A percentile compares a stretch with the other conserved stretches of the same genome.
Evolutionary conservation across 1,284 basidiomycete species (phyloP).

Genomic region (Phellopilus nigrolimitatus): DNA sequence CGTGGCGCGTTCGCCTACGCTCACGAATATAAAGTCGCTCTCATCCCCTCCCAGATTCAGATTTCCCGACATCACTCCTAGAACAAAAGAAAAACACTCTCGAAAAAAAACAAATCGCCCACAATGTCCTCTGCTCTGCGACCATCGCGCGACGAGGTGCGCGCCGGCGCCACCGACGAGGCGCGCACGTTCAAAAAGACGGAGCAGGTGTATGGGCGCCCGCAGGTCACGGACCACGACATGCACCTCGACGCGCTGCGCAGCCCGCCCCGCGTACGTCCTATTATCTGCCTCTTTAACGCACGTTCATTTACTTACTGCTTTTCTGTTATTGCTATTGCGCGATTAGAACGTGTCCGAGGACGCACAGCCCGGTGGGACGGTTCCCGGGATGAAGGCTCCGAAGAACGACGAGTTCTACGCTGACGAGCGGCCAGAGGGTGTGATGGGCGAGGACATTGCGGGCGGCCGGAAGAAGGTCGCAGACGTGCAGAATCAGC

Average conservation of each 20-base stretch:
- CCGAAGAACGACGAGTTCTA: constrained; percentile 1
- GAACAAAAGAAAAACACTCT: too few species aligned
- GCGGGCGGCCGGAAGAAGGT: constrained; percentile 6
- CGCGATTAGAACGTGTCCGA: constrained; percentile 3
- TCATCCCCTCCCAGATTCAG: too few species aligned
- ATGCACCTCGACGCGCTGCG: constrained; percentile 33
- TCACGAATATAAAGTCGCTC: too few species aligned
- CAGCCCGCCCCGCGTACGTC: constrained; percentile 29
- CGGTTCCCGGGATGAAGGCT: constrained; percentile 7
- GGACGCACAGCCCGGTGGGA: neutral
- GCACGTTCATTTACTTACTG: too few species aligned
- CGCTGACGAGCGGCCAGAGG: neutral
- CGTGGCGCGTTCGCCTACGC: too few species aligned
- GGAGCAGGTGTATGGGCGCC: constrained; percentile 28
- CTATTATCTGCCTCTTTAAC: neutral
- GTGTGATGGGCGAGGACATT: constrained; percentile 7
- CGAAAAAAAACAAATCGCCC: too few species aligned
- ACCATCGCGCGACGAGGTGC: too few species aligned
- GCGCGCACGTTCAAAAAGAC: too few species aligned
- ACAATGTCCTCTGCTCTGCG: too few species aligned
- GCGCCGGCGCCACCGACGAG: too few species aligned
- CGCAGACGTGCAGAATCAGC: constrained; percentile 10
- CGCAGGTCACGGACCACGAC: constrained; percentile 29
- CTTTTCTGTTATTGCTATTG: neutral
- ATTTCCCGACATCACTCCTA: too few species aligned